Conservation (phyloP, 768 basidiomycete species). For the Kwoniella heveanensis region DNA sequence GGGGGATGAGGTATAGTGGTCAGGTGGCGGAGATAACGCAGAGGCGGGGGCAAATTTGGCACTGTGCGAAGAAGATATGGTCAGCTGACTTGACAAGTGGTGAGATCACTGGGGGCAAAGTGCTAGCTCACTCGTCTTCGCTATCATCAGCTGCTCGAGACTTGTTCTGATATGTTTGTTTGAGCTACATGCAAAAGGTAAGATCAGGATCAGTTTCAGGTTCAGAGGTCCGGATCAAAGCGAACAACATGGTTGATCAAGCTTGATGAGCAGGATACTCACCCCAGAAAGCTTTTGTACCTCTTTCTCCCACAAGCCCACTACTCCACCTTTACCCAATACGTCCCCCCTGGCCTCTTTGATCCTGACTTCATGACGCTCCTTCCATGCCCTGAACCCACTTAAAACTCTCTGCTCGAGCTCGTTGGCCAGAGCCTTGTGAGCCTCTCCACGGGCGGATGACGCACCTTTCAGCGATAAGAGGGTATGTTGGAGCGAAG, state of each 20-base stretch:
- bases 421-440: conserved; percentile 72
- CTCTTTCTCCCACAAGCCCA: conserved; percentile 60
- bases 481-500: conserved; percentile 41
- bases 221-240: too few relatives aligned
- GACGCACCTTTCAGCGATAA: conserved; percentile 42
- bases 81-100: conserved; percentile 18
- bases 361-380: conserved; percentile 70
- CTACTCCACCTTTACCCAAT: conserved; percentile 72
- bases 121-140: conserved; percentile 85
- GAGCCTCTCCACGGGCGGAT: conserved; percentile 68
- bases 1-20: conserved; percentile 82
- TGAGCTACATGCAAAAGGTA: too few relatives aligned
- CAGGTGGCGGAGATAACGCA: conserved; percentile 51
- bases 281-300: conserved; percentile 42
- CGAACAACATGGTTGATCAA: too few relatives aligned
- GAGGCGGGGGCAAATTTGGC: conserved; percentile 82
- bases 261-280: too few relatives aligned
- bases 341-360: conserved; percentile 64
- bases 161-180: conserved; percentile 74
- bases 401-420: conserved; percentile 73
- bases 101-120: too few relatives aligned
- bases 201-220: too few relatives aligned
- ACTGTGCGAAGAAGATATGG: conserved; percentile 57
- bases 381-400: conserved; percentile 80
- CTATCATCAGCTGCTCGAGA: conserved; percentile 84